Evolutionary conservation across 306 rosid species (phyloP).

Genomic region (Dalbergia cochinchinensis): DNA sequence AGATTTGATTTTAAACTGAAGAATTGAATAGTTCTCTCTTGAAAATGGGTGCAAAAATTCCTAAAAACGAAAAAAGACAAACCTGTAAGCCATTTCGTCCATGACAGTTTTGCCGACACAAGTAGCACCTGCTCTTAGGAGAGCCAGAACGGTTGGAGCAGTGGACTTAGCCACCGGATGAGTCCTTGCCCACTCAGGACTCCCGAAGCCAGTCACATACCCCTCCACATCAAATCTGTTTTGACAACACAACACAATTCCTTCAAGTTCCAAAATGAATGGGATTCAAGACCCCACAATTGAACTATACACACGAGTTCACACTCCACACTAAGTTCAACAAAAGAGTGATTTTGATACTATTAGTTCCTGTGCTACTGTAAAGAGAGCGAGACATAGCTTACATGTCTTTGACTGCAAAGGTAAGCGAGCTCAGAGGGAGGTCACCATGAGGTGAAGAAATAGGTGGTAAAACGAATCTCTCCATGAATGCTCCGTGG

Average conservation of each 20-base stretch:
- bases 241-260: neutral
- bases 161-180: conserved; percentile 78
- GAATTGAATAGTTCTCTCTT: neutral
- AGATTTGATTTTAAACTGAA: neutral
- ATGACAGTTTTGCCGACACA: conserved; percentile 84
- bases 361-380: neutral
- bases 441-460: conserved; percentile 53
- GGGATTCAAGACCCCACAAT: conserved; percentile 13
- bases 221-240: conserved; percentile 88
- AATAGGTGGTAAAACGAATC: conserved; percentile 65
- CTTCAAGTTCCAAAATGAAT: conserved; percentile 33
- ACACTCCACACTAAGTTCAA: neutral
- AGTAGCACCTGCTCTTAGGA: conserved; percentile 82
- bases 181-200: conserved; percentile 94
- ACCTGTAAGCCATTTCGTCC: conserved; percentile 99
- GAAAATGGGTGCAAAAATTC: neutral
- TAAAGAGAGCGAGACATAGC: conserved; percentile 24
- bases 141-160: conserved; percentile 70
- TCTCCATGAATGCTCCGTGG: conserved; percentile 81
- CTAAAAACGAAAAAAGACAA: neutral
- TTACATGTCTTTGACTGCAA: conserved; percentile 95
- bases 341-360: neutral
- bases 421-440: conserved; percentile 79
- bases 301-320: neutral
- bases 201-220: conserved; percentile 82